Conservation (phyloP, 2,329 filamentous ascomycete species). For the Dactylellina cionopaga region DNA sequence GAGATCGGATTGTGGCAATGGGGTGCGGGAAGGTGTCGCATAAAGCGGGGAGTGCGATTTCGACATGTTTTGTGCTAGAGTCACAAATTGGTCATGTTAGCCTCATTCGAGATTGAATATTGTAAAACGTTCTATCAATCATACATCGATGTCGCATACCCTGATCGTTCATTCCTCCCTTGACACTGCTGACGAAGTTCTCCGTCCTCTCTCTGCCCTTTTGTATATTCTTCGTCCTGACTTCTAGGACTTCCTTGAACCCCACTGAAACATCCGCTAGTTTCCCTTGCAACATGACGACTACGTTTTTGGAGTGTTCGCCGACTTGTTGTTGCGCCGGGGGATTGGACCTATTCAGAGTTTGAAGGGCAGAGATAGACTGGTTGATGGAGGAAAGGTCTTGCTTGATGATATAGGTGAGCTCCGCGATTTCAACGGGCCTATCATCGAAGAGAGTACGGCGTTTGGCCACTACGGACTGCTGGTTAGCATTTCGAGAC, state of each 20-base stretch:
- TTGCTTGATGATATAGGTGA: constrained; percentile 98
- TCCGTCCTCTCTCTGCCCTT: constrained; percentile 90
- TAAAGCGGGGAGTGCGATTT: constrained; percentile 76
- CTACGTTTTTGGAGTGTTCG: constrained; percentile 97
- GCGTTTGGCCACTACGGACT: constrained; percentile 79
- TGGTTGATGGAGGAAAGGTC: constrained; percentile 86
- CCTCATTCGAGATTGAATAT: not conserved
- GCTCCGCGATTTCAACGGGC: constrained; percentile 94
- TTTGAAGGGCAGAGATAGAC: constrained; percentile 84
- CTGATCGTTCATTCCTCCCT: constrained; percentile 45
- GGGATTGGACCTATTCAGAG: constrained; percentile 76
- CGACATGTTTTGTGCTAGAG: constrained; percentile 53
- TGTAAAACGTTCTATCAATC: constrained; percentile 27
- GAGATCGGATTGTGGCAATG: constrained; percentile 75
- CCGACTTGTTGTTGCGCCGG: constrained; percentile 76
- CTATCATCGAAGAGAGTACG: constrained; percentile 97
- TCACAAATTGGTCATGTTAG: constrained; percentile 14
- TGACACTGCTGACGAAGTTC: constrained; percentile 80
- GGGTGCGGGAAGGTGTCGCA: constrained; percentile 75
- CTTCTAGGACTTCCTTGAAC: constrained; percentile 97
- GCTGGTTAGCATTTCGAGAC: constrained; percentile 11
- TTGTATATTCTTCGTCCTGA: constrained; percentile 97
- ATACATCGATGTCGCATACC: constrained; percentile 52
- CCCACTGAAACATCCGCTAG: constrained; percentile 91
- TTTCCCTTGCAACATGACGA: constrained; percentile 88